A percentile compares a stretch with the other conserved stretches of the same genome.
These are phyloP conservation scores for Echria macrotheca DNA, from an alignment of 495 filamentous ascomycete species.

Conservation along the genomic window DNA sequence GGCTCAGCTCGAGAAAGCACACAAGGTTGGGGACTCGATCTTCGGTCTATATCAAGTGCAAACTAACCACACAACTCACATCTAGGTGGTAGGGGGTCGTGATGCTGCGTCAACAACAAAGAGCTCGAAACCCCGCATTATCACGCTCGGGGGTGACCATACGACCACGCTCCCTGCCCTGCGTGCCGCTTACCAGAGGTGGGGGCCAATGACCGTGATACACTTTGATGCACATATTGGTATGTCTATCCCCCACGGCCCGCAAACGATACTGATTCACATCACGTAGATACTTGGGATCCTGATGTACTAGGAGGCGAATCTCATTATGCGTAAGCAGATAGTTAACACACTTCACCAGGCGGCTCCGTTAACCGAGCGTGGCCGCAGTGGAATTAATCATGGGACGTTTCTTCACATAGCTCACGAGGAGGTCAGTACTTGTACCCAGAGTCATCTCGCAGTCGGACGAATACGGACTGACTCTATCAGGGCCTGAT, in stretches of 20 bases:
- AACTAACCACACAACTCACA: too few species aligned
- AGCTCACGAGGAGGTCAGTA: slow-evolving; percentile 41
- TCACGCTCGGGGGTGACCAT: slow-evolving; percentile 66
- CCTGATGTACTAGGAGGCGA: slow-evolving; percentile 47
- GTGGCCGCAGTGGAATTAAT: slow-evolving; percentile 56
- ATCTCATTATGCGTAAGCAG: slow-evolving; percentile 38
- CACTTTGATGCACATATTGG: slow-evolving; percentile 69
- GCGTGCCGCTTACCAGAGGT: slow-evolving; percentile 59
- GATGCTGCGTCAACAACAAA: too few species aligned
- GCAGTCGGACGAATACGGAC: background rate
- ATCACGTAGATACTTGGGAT: slow-evolving; percentile 65
- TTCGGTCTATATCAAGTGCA: too few species aligned
- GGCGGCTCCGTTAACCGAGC: background rate
- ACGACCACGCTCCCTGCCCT: slow-evolving; percentile 57
- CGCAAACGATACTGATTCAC: background rate
- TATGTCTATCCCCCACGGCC: slow-evolving; percentile 4
- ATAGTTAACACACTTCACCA: background rate
- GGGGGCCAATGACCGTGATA: slow-evolving; percentile 63
- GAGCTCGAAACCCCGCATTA: slow-evolving; percentile 52
- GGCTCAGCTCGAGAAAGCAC: slow-evolving; percentile 65
- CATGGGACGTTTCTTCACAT: slow-evolving; percentile 67
- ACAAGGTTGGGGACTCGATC: slow-evolving; percentile 18
- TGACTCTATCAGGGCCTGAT: slow-evolving; percentile 59
- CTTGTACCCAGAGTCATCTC: slow-evolving; percentile 46
- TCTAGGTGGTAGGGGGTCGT: too few species aligned